These are phyloP conservation scores for Xylaria intraflava DNA, from an alignment of 495 filamentous ascomycete genomes.

Conservation along the genomic window DNA sequence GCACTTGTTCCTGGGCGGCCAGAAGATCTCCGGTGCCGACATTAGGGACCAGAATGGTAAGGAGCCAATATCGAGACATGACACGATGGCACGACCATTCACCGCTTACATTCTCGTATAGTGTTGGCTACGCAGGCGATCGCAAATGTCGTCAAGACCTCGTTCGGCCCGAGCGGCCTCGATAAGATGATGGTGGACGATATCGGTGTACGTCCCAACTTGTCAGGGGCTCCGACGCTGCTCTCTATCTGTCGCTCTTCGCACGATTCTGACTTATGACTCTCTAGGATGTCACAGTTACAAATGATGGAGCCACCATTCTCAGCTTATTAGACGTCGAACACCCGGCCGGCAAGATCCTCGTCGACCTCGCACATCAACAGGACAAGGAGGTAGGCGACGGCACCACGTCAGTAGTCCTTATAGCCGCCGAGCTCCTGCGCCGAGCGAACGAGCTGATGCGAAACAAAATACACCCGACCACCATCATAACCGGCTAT, in stretches of 20 bases:
- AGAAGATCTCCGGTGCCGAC: constrained; percentile 91
- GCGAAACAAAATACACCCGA: constrained; percentile 99
- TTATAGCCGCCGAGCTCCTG: constrained; percentile 94
- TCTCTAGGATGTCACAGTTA: constrained; percentile 89
- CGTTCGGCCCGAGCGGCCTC: constrained; percentile 91
- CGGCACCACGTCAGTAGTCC: constrained; percentile 94
- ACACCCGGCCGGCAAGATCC: constrained; percentile 95
- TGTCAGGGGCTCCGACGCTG: background rate
- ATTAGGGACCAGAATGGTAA: constrained; percentile 93
- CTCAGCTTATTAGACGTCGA: constrained; percentile 91
- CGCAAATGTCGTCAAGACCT: constrained; percentile 97
- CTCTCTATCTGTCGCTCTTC: background rate
- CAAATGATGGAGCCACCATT: constrained; percentile 97
- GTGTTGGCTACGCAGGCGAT: constrained; percentile 95
- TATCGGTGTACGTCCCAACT: constrained; percentile 66
- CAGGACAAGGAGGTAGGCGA: constrained; percentile 99
- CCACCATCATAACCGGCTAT: constrained; percentile 98
- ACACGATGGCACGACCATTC: background rate
- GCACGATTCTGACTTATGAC: constrained; percentile 12
- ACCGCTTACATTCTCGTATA: constrained; percentile 36
- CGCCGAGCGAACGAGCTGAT: constrained; percentile 93
- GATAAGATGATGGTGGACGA: constrained; percentile 99
- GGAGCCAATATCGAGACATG: constrained; percentile 16
- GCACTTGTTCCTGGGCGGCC: constrained; percentile 84
- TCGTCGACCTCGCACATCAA: constrained; percentile 95